Conservation (phyloP, 768 basidiomycete genomes). For the Trametes coccinea region DNA sequence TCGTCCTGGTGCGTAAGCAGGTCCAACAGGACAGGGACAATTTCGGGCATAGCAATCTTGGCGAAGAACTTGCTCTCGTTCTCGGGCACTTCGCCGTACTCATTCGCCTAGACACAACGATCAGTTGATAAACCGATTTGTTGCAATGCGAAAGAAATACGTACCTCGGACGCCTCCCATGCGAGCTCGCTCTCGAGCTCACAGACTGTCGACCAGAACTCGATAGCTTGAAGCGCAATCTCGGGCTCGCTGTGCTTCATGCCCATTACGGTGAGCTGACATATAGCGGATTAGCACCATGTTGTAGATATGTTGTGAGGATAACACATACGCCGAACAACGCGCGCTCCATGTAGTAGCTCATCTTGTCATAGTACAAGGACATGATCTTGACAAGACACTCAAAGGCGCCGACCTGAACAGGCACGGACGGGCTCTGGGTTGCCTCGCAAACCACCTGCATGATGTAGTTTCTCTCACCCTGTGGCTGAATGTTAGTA, state of each 20-base stretch:
- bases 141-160: conserved; percentile 19
- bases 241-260: conserved; percentile 93
- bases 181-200: conserved; percentile 95
- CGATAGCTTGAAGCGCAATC: conserved; percentile 94
- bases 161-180: conserved; percentile 87
- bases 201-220: conserved; percentile 99
- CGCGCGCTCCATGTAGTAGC: conserved; percentile 98
- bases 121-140: background rate
- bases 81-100: conserved; percentile 86
- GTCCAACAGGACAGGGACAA: conserved; percentile 86
- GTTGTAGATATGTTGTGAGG: background rate
- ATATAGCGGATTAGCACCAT: conserved; percentile 17
- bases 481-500: conserved; percentile 47
- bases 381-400: conserved; percentile 96
- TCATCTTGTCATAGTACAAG: conserved; percentile 99
- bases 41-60: conserved; percentile 91
- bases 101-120: conserved; percentile 62
- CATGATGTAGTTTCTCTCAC: conserved; percentile 99
- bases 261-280: conserved; percentile 90
- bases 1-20: conserved; percentile 93
- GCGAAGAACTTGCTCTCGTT: conserved; percentile 89
- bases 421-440: conserved; percentile 72
- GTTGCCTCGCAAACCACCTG: conserved; percentile 99
- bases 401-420: conserved; percentile 96
- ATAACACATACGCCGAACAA: conserved; percentile 80